Percentiles rank a stretch among this genome's conserved stretches.
phyloP scores from a whole-genome alignment of 2,329 filamentous ascomycete species.

The Amauroascus verrucosus region DNA sequence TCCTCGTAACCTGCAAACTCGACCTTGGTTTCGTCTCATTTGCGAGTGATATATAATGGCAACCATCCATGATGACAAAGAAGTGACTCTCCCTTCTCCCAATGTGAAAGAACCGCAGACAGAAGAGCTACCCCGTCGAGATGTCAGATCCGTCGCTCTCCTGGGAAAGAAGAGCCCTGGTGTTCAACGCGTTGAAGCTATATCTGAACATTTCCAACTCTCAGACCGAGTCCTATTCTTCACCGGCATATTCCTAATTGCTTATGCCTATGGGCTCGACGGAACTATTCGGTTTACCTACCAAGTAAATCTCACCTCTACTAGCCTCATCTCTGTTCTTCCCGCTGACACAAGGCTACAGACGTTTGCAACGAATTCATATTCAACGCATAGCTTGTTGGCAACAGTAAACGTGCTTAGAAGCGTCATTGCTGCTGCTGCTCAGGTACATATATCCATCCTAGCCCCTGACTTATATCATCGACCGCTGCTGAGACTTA shows the following conservation, averaged over 20 bases:
- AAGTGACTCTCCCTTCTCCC: neutral
- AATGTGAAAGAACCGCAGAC: neutral
- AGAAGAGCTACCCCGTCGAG: neutral
- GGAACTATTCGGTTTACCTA: conserved; percentile 47
- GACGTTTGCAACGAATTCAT: conserved; percentile 46
- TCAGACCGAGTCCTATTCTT: conserved; percentile 50
- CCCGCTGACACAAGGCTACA: conserved; percentile 20
- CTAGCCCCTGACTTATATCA: neutral
- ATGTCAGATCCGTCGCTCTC: neutral
- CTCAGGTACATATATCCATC: conserved; percentile 35
- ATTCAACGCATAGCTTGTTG: conserved; percentile 45
- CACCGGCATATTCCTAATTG: conserved; percentile 50
- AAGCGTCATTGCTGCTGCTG: conserved; percentile 50
- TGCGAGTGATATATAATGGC: neutral
- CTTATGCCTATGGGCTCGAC: conserved; percentile 55
- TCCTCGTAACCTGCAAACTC: neutral
- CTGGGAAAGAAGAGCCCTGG: conserved; percentile 38
- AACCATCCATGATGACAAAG: neutral
- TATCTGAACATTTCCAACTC: conserved; percentile 44
- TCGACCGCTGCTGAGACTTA: neutral
- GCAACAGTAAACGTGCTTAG: conserved; percentile 51
- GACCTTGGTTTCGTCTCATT: neutral
- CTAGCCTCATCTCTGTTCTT: conserved; percentile 11
- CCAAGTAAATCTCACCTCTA: conserved; percentile 26
- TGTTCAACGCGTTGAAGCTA: conserved; percentile 50